Evolutionary conservation across 139 green algal genomes (phyloP), one percentile per base, ranked within the genome.

Genomic region (Gonium pectorale): DNA sequence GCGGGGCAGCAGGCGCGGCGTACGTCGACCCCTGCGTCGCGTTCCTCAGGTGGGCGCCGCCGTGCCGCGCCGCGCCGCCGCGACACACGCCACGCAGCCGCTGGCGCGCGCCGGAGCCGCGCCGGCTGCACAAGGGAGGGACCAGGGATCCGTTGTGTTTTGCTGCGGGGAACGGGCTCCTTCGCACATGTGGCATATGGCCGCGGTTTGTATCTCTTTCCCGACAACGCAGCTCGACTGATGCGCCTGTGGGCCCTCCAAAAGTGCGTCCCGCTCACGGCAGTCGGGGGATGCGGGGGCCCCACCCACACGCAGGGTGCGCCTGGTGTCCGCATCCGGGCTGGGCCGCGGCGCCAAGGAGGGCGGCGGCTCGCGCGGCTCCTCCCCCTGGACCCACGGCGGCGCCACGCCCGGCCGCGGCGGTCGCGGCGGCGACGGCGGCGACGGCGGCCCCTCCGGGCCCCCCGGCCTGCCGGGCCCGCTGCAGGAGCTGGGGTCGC

Each of bases 11-110:
- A 11, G 79, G 79, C 21, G 46, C 35, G 33, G 64, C 35, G 3
- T 85, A 78, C 79, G 46, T 78, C 46, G 79, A 85, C 26, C 79
- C 79, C 22, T 77, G 64, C 64, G 79, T 85, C n/a, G 38, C 68
- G 46, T 85, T 85, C 66, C 63, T 84, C n/a, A 75, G 78, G 78
- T 84, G 60, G 5, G 78, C 27, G 56, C 56, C 22, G 56, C 27
- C 22, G 22, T n/a, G 19, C 56, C 56, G 6, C 56, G n/a, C n/a
- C n/a, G n/a, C n/a, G n/a, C n/a, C n/a, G n/a, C n/a, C n/a, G n/a
- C n/a, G n/a, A n/a, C n/a, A n/a, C n/a, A n/a, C n/a, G n/a, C n/a
- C n/a, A n/a, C n/a, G n/a, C n/a, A n/a, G n/a, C n/a, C n/a, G n/a
- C n/a, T n/a, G n/a, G n/a, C n/a, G n/a, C n/a, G n/a, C n/a, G n/a